Evolutionary conservation across 345 rosid species (phyloP), one percentile per base, ranked within the genome.

Genomic region (Citrus glauca): DNA sequence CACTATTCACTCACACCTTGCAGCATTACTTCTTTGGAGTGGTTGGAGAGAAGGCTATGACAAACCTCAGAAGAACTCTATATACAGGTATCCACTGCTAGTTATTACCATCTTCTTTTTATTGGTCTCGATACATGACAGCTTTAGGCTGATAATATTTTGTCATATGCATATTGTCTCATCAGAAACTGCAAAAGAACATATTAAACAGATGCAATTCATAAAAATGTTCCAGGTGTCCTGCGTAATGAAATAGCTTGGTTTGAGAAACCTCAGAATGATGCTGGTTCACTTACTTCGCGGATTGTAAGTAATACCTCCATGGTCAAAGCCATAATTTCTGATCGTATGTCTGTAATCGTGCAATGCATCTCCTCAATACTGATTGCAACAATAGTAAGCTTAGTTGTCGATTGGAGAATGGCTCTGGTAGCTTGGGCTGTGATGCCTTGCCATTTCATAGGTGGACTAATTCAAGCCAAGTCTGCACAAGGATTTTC

Each of bases 381-480:
- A 74, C 74, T 88, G 73, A 91, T 88, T 7, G 95, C 93, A 40
- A 91, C 91, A 10, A 45, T 84, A 7, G 93, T 89, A 50, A 91
- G 92, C 85, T 57, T 87, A 81, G 2, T 50, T 20, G 91, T 80
- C n/a, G 40, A 84, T 70, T 89, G 93, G 91, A 87, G 89, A 72
- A 91, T 91, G 95, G 87, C 74, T 32, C 84, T 89, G 48, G 93
- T 89, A 62, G 88, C 93, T 66, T 89, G 91, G 95, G 95, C 95
- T 24, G 93, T 91, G 78, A 91, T 91, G 95, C 95, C 95, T 37
- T 88, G 93, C 82, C 93, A 91, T 82, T 91, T 91, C 87, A 87
- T 91, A 27, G 91, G 95, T 11, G 95, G 93, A 71, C 81, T 89
- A 27, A 85, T 91, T 78, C 93, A 89, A 78, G 91, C 91, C 81